Percentiles rank a stretch among this genome's conserved stretches.
Evolutionary conservation across 2,329 filamentous ascomycete genomes (phyloP).

Genomic region (Rhinocladiella mackenziei): DNA sequence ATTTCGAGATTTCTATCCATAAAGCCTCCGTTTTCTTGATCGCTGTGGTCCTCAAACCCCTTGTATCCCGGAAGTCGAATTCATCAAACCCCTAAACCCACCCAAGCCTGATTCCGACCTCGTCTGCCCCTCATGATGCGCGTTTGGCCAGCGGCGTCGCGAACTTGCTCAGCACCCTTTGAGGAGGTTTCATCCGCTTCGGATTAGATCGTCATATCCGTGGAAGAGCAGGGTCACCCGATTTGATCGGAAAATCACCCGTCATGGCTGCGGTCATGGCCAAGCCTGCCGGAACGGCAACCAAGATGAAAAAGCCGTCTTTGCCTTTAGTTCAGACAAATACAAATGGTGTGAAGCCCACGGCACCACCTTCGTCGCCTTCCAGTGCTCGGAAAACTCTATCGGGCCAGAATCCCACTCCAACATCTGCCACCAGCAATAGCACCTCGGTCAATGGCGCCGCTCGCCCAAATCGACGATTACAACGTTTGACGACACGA

Average conservation of each 20-base stretch:
- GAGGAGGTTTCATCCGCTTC: conserved; percentile 13
- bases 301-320: conserved; percentile 30
- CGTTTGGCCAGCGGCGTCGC: conserved; percentile 23
- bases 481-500: conserved; percentile 37
- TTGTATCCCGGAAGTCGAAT: conserved; percentile 2
- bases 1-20: conserved; percentile 7
- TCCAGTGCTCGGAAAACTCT: conserved; percentile 53
- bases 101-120: neutral
- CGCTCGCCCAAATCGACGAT: conserved; percentile 45
- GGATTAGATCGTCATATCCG: conserved; percentile 3
- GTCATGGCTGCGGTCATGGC: conserved; percentile 27
- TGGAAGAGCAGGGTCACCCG: conserved; percentile 4
- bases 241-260: conserved; percentile 1
- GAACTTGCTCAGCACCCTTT: conserved; percentile 20
- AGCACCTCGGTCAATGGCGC: conserved; percentile 39
- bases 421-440: conserved; percentile 34
- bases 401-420: conserved; percentile 36
- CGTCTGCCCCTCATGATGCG: conserved; percentile 27
- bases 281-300: conserved; percentile 24
- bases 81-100: conserved; percentile 1
- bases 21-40: conserved; percentile 1
- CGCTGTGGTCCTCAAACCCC: neutral
- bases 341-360: conserved; percentile 55
- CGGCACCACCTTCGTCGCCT: conserved; percentile 58
- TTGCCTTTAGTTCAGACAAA: conserved; percentile 58